Conservation (phyloP, 2,329 filamentous ascomycete species). For the Teratosphaeriaceae sp. region DNA sequence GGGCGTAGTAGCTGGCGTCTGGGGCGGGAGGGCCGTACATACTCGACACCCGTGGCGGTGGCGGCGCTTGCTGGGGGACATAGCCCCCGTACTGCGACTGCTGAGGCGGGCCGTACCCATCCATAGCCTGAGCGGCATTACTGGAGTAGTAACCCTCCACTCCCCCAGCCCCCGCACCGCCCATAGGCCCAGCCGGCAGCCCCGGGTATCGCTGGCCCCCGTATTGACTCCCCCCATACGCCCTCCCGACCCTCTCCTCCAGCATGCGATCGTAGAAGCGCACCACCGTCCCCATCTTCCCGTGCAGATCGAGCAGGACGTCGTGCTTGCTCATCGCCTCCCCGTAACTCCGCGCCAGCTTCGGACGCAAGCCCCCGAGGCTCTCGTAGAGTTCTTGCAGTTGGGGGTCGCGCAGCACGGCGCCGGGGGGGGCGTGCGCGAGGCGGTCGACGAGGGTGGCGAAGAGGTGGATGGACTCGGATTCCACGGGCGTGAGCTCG, state of each 20-base stretch:
- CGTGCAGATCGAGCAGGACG: constrained; percentile 85
- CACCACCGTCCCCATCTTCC: constrained; percentile 91
- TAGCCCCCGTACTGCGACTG: constrained; percentile 26
- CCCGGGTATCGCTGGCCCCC: constrained; percentile 54
- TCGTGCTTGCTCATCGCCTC: constrained; percentile 99
- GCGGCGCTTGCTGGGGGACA: constrained; percentile 26
- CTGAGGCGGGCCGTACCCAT: constrained; percentile 38
- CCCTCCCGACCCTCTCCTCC: constrained; percentile 87
- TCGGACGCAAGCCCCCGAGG: constrained; percentile 87
- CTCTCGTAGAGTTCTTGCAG: constrained; percentile 98
- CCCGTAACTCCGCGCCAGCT: constrained; percentile 89
- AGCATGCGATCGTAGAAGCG: constrained; percentile 98
- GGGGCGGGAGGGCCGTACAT: constrained; percentile 22
- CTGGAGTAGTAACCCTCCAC: constrained; percentile 80
- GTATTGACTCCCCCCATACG: constrained; percentile 60
- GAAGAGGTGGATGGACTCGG: constrained; percentile 96
- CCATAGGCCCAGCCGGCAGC: constrained; percentile 43
- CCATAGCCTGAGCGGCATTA: constrained; percentile 46
- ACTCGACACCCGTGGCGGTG: constrained; percentile 21
- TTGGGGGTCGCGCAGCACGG: constrained; percentile 92
- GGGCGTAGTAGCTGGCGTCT: constrained; percentile 24
- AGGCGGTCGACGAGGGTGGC: constrained; percentile 88
- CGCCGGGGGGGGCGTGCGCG: constrained; percentile 91
- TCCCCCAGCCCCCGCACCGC: constrained; percentile 41
- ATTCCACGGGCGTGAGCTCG: constrained; percentile 86